Evolutionary conservation across 2,329 filamentous ascomycete species (phyloP), one percentile per base, ranked within the genome.

Genomic region (Colletotrichum higginsianum): DNA sequence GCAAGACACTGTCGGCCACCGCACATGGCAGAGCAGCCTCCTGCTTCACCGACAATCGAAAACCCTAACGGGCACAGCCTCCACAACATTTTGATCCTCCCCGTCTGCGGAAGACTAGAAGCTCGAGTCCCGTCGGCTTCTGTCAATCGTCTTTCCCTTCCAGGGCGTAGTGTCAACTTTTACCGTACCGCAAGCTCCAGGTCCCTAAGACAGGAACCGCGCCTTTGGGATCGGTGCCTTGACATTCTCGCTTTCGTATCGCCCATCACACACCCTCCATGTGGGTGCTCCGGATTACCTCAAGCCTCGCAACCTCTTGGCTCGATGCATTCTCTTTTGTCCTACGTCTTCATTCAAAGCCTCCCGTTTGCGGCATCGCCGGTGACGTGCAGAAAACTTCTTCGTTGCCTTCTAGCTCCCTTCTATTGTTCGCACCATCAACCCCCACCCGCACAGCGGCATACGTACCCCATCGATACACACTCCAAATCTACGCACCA

Each of bases 21-120:
- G 44, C 68, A 71, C 68, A 67, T 71, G 68, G 68, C 68, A 71
- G 68, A 65, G 68, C 68, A 71, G 68, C 68, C 68, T 68, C 44
- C 56, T 62, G 56, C 63, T 40, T 71, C 35, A 62, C 58, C 58
- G 46, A 53, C 68, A 53, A 38, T 38, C 26, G 30, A 53, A 53
- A 53, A 66, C 40, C 30, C 68, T 53, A 63, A 71, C 52, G 46
- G 65, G 65, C 68, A 71, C 65, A 71, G 68, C 68, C 68, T 71
- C 68, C 68, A 71, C 68, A 71, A 47, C 23, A 63, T 63, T 26
- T 52, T 52, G 65, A 71, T 68, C 58, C 46, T 63, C 52, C 52
- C 52, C 65, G 44, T 47, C 68, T 46, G 52, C 38, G 42, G 52
- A n/a, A 47, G 26, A 18, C 38, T 47, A 47, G 40, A n/a, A 18